Evolutionary conservation across 2,329 filamentous ascomycete genomes (phyloP), one percentile per base, ranked within the genome.

Genomic region (Hypoxylon rubiginosum): DNA sequence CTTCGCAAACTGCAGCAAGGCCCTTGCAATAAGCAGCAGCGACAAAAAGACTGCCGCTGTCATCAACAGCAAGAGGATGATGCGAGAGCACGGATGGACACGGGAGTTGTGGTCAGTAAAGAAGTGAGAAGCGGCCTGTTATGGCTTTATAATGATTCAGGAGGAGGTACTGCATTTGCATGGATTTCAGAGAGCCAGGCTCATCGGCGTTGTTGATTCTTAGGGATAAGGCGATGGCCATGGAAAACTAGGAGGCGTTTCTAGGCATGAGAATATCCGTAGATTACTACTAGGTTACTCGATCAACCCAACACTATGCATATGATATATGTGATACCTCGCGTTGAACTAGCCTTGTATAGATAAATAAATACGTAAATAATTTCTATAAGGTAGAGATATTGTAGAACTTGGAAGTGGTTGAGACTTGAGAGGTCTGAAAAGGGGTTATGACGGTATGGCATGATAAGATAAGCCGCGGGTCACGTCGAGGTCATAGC

Each of bases 1-100:
- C 10, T 90, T 98, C 76, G 93, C 95, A 1, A 84, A 88, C 55
- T 91, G 90, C 59, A 94, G 92, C 79, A 92, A 92, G 79, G 89
- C 90, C 2, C 87, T 92, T 63, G 85, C 88, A 1, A 83, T 88
- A 57, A 83, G 80, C 63, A 83, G 84, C 10, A 82, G 80, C 17
- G 86, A 88, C 67, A 88, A 88, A 79, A 85, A 84, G 72, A 76
- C 79, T 4, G 72, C 80, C 1, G 81, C 82, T 10, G 80, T 82
- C 5, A 83, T 80, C 68, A 86, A 82, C 72, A 90, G 89, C 69
- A 86, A 83, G 74, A 90, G 89, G 80, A 89, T 87, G 79, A 79
- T 88, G 72, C 83, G 86, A 45, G 85, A 88, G 77, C 82, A 85
- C 78, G 88, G 88, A 26, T 90, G 88, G 88, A 86, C 86, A 58